phyloP scores from a whole-genome alignment of 2,329 filamentous ascomycete genomes.

The Talaromyces sp. region DNA sequence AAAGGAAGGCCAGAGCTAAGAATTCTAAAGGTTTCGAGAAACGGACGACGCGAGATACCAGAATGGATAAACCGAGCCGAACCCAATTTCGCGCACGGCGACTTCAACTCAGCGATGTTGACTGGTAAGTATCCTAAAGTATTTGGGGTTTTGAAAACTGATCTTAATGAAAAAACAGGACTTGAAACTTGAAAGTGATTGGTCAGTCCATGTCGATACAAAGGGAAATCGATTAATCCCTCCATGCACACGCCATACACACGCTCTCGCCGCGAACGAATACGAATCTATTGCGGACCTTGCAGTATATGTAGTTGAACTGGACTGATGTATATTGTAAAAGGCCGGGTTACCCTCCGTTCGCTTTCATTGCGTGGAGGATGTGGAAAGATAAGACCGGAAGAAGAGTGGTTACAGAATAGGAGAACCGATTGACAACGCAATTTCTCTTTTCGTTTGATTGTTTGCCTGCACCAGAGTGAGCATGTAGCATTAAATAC shows the following conservation, averaged over 20 bases:
- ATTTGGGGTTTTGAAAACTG: background rate
- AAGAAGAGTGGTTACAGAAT: background rate
- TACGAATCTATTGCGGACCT: background rate
- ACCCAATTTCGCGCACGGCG: slow-evolving; percentile 79
- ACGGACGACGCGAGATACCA: slow-evolving; percentile 36
- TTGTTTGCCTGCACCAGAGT: background rate
- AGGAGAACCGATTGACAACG: background rate
- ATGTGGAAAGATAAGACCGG: background rate
- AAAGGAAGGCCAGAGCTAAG: slow-evolving; percentile 30
- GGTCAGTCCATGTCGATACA: background rate
- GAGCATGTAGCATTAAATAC: background rate
- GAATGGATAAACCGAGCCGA: slow-evolving; percentile 54
- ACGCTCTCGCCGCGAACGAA: background rate
- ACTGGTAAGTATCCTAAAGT: slow-evolving; percentile 67
- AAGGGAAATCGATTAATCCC: background rate
- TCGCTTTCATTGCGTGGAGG: background rate
- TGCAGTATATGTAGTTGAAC: background rate
- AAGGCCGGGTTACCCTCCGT: background rate
- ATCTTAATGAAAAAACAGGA: background rate
- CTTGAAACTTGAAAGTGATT: slow-evolving; percentile 1
- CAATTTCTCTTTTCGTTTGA: background rate
- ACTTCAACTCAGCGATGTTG: slow-evolving; percentile 91
- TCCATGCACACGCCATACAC: background rate
- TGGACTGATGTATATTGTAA: background rate
- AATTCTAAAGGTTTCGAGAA: slow-evolving; percentile 34